Base-by-base conservation (phyloP, 305 asterid species). In the Solanum hybrid region DNA sequence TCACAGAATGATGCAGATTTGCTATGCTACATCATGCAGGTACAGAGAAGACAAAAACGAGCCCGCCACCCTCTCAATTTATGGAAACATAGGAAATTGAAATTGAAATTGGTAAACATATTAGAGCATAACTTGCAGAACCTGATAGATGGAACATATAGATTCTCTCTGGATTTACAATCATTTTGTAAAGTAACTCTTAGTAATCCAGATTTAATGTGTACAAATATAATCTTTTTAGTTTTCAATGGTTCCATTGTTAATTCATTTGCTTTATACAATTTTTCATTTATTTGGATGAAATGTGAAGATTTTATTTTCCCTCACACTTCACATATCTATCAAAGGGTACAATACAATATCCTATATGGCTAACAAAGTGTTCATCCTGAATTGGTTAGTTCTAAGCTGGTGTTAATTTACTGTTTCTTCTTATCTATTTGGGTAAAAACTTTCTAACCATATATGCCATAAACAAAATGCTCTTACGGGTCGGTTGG, bases 61-160 rank as follows among this genome's bases (percentile, higher is more conserved):
- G 91, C 46, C 95, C 98, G 24, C 98, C 99, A 7, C 69, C 92
- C 80, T 90, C 94, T 88, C 99, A 96, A 77, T 93, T 93, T 92
- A 95, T 96, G 94, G 96, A 96, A 95, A 92, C 96, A 88, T 95
- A 91, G 42, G 31, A 29, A 16, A 46, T 29, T 42, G 37, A 20
- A 31, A 29, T 82, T 82, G 71, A 40, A 24, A 82, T 29, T 51
- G 75, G 31, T 22, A 22, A 11, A 36, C 31, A 79, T 79, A 22
- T 11, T 36, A 79, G 57, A 78, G 18, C 10, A 5, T 78, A 10
- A 35, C 18, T 77, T 77, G 51, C 29, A 36, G 33, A 16, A 22
- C 33, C 4, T 81, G 20, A 81, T 39, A 81, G 86, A 81, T 81
- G 86, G n/a, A 39, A 12, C 46, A 13, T 39, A 81, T 39, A 81